Evolutionary conservation across 2,329 filamentous ascomycete genomes (phyloP), one percentile per base, ranked within the genome.

Genomic region (Trichoderma afroharzianum): DNA sequence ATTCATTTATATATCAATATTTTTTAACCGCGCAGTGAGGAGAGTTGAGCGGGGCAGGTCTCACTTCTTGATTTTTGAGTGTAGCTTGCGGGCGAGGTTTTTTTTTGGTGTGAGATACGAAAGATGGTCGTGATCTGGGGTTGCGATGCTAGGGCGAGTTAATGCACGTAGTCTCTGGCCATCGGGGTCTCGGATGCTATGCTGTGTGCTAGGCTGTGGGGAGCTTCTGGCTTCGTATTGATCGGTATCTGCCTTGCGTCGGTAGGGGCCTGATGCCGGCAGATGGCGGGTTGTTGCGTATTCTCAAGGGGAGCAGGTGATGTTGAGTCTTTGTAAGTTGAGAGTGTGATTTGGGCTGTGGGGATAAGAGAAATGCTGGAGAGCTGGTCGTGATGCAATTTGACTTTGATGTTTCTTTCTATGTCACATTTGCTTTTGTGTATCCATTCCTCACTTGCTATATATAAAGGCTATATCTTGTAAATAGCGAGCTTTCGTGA

Each of bases 301-400:
- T 59, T 15, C 18, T 15, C 53, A 3, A 11, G 57, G 57, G 21
- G 67, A 39, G 67, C 67, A 69, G 67, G 57, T 69, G 43, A 71
- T 66, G 33, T 30, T 67, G 57, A 32, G 32, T 67, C 50, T 28
- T 30, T 67, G 50, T 30, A 67, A 36, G 63, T 43, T 30, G 39
- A 57, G 68, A 58, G 39, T 47, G 68, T 55, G 68, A 64, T 71
- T 39, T 26, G 26, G 50, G n/a, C 33, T 50, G 68, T 53, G 57
- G 57, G 43, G 67, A 36, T 33, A 30, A 21, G 57, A 50, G 57
- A 53, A 57, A 68, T 32, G 64, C 50, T 58, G 28, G n/a, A 21
- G 43, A 43, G 66, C 28, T 69, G 28, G 50, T 26, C 58, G 61
- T 43, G 50, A 64, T 63, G 68, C 50, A 50, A 71, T 71, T 59